Evolutionary conservation across 306 rosid genomes (phyloP).

Genomic region (Vicia sativa): DNA sequence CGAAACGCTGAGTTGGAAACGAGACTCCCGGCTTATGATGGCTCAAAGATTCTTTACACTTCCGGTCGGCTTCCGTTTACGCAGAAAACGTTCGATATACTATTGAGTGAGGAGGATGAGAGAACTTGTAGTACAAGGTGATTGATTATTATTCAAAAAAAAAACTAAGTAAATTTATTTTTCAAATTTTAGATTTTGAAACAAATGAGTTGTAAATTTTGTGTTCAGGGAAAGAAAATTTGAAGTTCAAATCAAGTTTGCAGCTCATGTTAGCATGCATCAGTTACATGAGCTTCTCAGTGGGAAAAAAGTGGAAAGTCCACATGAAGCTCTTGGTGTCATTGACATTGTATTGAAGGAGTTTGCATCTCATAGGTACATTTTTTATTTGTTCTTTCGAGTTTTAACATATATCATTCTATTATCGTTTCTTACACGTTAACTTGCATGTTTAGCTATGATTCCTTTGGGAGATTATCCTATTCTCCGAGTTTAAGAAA

Average conservation of each 20-base stretch:
- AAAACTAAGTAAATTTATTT: background rate
- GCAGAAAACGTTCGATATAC: slow-evolving; percentile 41
- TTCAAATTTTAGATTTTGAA: slow-evolving; percentile 11
- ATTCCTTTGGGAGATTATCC: slow-evolving; percentile 50
- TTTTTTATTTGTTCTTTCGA: slow-evolving; percentile 3
- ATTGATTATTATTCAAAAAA: slow-evolving; percentile 15
- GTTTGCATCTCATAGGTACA: slow-evolving; percentile 50
- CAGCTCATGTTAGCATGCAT: slow-evolving; percentile 48
- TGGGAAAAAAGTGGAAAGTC: slow-evolving; percentile 49
- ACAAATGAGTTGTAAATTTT: slow-evolving; percentile 12
- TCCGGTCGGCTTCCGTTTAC: slow-evolving; percentile 57
- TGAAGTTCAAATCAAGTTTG: slow-evolving; percentile 47
- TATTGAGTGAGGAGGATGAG: slow-evolving; percentile 41
- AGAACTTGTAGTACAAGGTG: slow-evolving; percentile 37
- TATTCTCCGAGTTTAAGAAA: slow-evolving; percentile 51
- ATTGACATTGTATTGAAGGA: slow-evolving; percentile 53
- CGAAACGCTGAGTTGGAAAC: slow-evolving; percentile 41
- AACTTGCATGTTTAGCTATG: slow-evolving; percentile 38
- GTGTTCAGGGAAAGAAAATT: slow-evolving; percentile 45
- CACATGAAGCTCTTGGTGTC: slow-evolving; percentile 47
- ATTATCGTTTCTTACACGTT: slow-evolving; percentile 16
- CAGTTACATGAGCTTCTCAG: slow-evolving; percentile 52
- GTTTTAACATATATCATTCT: background rate
- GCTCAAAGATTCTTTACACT: slow-evolving; percentile 52
- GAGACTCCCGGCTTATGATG: slow-evolving; percentile 56